phyloP scores from a whole-genome alignment of 495 filamentous ascomycete genomes.

The Lophium mytilinum region DNA sequence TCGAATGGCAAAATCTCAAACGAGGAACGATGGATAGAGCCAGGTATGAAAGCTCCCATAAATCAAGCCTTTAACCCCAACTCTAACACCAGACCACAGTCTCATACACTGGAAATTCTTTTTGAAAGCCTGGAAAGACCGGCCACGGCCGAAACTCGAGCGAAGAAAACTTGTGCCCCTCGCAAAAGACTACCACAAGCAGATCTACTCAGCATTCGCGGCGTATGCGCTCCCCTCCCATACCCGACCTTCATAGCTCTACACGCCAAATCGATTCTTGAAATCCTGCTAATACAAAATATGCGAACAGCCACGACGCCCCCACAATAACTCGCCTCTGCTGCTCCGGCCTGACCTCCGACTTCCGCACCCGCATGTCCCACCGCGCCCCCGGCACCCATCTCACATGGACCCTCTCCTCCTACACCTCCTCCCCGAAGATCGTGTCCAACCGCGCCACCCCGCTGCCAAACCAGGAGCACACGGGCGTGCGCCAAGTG shows the following conservation, averaged over 20 bases:
- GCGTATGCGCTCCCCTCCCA: conserved; percentile 45
- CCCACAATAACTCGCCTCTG: neutral
- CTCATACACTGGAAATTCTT: conserved; percentile 35
- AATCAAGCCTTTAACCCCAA: neutral
- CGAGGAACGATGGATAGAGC: neutral
- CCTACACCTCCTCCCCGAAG: neutral
- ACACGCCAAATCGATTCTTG: neutral
- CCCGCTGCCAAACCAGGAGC: conserved; percentile 18
- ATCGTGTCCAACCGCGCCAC: conserved; percentile 45
- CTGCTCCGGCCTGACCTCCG: neutral
- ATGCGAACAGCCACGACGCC: neutral
- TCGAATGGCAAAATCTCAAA: neutral
- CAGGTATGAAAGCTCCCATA: neutral
- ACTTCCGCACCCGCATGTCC: neutral
- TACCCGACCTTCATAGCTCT: conserved; percentile 51
- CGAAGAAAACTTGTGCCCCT: conserved; percentile 38
- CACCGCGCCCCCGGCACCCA: neutral
- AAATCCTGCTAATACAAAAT: neutral
- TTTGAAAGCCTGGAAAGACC: conserved; percentile 32
- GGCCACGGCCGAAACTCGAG: conserved; percentile 40
- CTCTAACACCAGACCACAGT: conserved; percentile 14
- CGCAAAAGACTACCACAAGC: conserved; percentile 52
- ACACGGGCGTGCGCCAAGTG: conserved; percentile 52
- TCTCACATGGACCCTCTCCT: neutral
- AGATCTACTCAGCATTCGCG: conserved; percentile 70